phyloP scores from a whole-genome alignment of 768 basidiomycete species.

The Lactifluus subvellereus region DNA sequence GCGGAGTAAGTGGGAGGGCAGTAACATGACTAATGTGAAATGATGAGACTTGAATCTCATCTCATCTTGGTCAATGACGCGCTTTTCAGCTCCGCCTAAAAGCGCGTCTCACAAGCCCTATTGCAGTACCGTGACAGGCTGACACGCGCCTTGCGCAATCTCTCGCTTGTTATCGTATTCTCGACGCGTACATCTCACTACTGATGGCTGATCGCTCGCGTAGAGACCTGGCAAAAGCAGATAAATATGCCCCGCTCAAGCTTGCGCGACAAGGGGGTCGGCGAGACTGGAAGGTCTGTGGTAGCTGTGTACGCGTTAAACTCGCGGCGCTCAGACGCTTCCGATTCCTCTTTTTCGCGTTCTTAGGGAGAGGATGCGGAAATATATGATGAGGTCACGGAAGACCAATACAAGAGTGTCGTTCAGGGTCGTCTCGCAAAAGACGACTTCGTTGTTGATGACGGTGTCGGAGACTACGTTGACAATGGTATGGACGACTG shows the following conservation, averaged over 20 bases:
- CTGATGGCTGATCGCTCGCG: constrained; percentile 30
- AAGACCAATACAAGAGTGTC: constrained; percentile 82
- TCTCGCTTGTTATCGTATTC: neutral
- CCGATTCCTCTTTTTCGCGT: constrained; percentile 24
- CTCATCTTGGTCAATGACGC: constrained; percentile 13
- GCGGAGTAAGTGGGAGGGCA: constrained; percentile 6
- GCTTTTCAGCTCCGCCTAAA: constrained; percentile 30
- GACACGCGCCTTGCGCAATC: constrained; percentile 5
- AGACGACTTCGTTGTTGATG: constrained; percentile 96
- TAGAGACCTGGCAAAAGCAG: constrained; percentile 30
- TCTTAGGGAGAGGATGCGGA: constrained; percentile 50
- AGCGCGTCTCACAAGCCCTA: constrained; percentile 23
- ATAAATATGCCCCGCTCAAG: constrained; percentile 56
- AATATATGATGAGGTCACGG: constrained; percentile 86
- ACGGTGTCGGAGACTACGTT: constrained; percentile 84
- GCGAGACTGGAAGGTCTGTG: constrained; percentile 53
- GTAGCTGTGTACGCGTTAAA: neutral
- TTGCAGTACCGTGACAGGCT: constrained; percentile 12
- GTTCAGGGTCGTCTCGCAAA: constrained; percentile 75
- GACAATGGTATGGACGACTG: constrained; percentile 98
- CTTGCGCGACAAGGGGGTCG: constrained; percentile 33
- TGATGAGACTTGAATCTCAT: no score
- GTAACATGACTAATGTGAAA: constrained; percentile 1
- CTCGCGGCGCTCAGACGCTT: constrained; percentile 6
- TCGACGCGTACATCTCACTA: neutral